A percentile compares a stretch with the other conserved stretches of the same genome.
Conservation (phyloP, 2,329 filamentous ascomycete genomes). For the Colletotrichum endophyticum region DNA sequence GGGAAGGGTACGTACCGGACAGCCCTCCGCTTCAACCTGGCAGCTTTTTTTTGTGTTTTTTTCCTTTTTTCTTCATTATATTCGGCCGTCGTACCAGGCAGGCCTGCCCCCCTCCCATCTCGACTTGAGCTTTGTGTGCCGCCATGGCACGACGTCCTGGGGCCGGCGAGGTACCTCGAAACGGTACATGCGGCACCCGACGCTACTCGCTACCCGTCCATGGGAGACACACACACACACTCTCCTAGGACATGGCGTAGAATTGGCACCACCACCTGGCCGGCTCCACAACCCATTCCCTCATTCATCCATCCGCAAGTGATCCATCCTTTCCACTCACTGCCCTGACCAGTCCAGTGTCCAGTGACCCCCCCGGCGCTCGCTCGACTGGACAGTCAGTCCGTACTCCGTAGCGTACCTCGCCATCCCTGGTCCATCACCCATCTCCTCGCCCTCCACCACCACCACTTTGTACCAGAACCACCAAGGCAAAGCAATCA, state of each 20-base stretch:
- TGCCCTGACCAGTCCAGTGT: not conserved
- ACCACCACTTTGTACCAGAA: not conserved
- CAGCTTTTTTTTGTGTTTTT: not conserved
- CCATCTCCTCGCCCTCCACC: not conserved
- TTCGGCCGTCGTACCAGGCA: not conserved
- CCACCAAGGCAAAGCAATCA: not conserved
- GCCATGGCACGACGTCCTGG: slow-evolving; percentile 8
- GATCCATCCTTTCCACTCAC: not conserved
- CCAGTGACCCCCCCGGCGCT: not conserved
- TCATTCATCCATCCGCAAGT: not conserved
- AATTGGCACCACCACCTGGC: slow-evolving; percentile 10
- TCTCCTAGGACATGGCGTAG: not conserved
- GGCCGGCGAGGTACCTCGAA: not conserved
- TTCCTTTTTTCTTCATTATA: not conserved
- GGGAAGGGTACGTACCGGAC: not conserved
- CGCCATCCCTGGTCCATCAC: not conserved
- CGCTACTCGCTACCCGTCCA: not conserved
- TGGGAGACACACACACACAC: not conserved
- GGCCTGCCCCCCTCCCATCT: not conserved
- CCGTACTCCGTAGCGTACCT: not conserved
- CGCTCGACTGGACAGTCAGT: not conserved
- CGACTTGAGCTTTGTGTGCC: slow-evolving; percentile 13
- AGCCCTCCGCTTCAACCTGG: not conserved
- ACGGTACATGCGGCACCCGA: not conserved
- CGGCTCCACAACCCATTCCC: slow-evolving; percentile 5